Conservation (phyloP, 2,329 filamentous ascomycete species). For the Claviceps spartinae region DNA sequence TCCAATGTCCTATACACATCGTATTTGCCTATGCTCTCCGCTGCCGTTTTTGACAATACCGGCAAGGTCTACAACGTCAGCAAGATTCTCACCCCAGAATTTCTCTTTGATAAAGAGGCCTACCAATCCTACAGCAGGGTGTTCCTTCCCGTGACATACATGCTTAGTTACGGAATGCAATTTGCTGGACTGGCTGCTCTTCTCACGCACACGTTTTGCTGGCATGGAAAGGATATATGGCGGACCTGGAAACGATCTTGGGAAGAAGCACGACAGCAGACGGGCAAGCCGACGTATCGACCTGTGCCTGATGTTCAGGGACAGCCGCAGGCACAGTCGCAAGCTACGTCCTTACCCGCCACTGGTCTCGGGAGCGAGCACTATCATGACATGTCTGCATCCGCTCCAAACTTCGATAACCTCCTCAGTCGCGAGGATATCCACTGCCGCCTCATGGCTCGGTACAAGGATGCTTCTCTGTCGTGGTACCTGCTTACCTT, state of each 20-base stretch:
- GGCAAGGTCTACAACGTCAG: slow-evolving; percentile 70
- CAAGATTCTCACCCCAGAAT: slow-evolving; percentile 64
- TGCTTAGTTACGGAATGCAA: slow-evolving; percentile 73
- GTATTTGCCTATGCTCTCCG: slow-evolving; percentile 77
- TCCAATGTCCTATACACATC: slow-evolving; percentile 65
- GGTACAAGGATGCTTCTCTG: slow-evolving; percentile 69
- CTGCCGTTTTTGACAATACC: slow-evolving; percentile 74
- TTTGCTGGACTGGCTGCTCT: slow-evolving; percentile 72
- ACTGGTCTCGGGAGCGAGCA: slow-evolving; percentile 10
- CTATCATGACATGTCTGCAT: slow-evolving; percentile 17
- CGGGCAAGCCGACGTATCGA: slow-evolving; percentile 36
- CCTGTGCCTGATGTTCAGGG: slow-evolving; percentile 23
- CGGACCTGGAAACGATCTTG: slow-evolving; percentile 59
- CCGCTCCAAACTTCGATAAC: slow-evolving; percentile 31
- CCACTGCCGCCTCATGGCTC: slow-evolving; percentile 70
- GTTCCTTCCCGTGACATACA: slow-evolving; percentile 77
- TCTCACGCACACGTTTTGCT: slow-evolving; percentile 68
- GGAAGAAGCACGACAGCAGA: slow-evolving; percentile 42
- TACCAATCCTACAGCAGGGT: slow-evolving; percentile 74
- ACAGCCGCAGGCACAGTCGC: slow-evolving; percentile 9
- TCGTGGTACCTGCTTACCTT: slow-evolving; percentile 71
- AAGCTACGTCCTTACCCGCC: slow-evolving; percentile 9
- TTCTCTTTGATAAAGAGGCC: slow-evolving; percentile 61
- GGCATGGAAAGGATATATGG: slow-evolving; percentile 76
- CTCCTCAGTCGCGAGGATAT: slow-evolving; percentile 64